Conservation (phyloP, 805 yeast genomes). For the Candida argentea region DNA sequence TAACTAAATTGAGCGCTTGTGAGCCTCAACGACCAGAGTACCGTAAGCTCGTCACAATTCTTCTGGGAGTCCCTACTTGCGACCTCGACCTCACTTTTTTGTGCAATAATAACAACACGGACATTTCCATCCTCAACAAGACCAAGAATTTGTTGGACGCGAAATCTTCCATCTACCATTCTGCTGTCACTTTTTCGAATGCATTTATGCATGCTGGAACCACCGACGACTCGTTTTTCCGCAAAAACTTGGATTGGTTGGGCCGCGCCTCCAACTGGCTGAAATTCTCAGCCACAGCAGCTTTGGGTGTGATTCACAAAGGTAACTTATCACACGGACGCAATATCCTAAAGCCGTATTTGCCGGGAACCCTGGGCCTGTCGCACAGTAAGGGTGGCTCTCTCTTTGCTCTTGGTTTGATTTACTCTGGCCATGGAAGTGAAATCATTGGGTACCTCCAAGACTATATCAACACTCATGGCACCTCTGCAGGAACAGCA, state of each 20-base stretch:
- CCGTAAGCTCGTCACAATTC: slow-evolving; percentile 50
- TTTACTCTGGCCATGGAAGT: slow-evolving; percentile 93
- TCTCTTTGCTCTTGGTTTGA: slow-evolving; percentile 82
- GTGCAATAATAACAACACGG: slow-evolving; percentile 80
- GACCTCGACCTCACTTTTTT: slow-evolving; percentile 86
- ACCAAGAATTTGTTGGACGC: slow-evolving; percentile 80
- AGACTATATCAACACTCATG: slow-evolving; percentile 55
- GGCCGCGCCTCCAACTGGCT: slow-evolving; percentile 99
- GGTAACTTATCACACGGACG: slow-evolving; percentile 91
- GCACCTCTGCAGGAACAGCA: slow-evolving; percentile 53
- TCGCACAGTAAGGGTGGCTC: slow-evolving; percentile 95
- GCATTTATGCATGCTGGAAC: slow-evolving; percentile 96
- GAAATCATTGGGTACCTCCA: slow-evolving; percentile 76
- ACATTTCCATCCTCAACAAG: slow-evolving; percentile 68
- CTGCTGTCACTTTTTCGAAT: slow-evolving; percentile 89
- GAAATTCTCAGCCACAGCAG: slow-evolving; percentile 95
- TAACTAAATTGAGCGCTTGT: slow-evolving; percentile 25
- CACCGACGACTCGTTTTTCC: slow-evolving; percentile 85
- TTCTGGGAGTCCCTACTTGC: slow-evolving; percentile 89
- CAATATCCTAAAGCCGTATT: slow-evolving; percentile 77
- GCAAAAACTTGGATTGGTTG: slow-evolving; percentile 88
- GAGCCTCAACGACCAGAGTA: slow-evolving; percentile 14
- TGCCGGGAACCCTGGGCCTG: slow-evolving; percentile 73
- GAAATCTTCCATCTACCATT: slow-evolving; percentile 86
- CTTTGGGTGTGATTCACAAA: slow-evolving; percentile 92